Base-by-base conservation (phyloP, 345 rosid genomes). In the Gossypium ekmanianum region DNA sequence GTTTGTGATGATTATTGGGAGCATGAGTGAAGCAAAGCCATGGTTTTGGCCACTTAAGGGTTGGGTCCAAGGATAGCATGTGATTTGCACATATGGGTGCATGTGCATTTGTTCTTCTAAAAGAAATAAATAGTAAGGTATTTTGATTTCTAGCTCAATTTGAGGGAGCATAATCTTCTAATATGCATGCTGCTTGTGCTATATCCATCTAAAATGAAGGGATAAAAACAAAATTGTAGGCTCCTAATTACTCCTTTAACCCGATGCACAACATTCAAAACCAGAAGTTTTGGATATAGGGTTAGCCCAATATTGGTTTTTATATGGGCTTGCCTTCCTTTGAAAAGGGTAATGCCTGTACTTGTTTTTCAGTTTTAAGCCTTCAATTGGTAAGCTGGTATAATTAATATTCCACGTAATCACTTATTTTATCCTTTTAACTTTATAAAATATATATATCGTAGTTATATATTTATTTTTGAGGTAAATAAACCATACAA, bases 21-120 rank as follows among this genome's bases (percentile, higher is more conserved):
- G 64, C 79, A 76, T 55, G 34, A 74, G 13, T 54, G 56, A 81
- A 78, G 76, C 79, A 51, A 69, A 69, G 59, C 39, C 12, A 67
- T 44, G 58, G 22, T 5, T 17, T 27, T 2, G 69, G n/a, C 44
- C 58, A 16, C 43, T 44, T 41, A 34, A 52, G 73, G 45, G n/a
- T 26, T 57, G 68, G 76, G 81, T 72, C 73, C 76, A 61, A 18
- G 47, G 62, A 71, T 22, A 57, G 61, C 79, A 78, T 71, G 80
- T 80, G 74, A 66, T 55, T 71, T 27, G 79, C 77, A 71, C 78
- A 84, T 82, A 84, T 83, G 71, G 52, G 9, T 29, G 51, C 84
- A 81, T 68, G 80, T 76, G 82, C 79, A 7, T 44, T 56, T 68
- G 41, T 62, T 76, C 55, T 68, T 76, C 11, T 56, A 4, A 9